Percentiles rank a stretch among this genome's conserved stretches.
Evolutionary conservation across 768 basidiomycete species (phyloP).

Genomic region (Agrocybe pediades): DNA sequence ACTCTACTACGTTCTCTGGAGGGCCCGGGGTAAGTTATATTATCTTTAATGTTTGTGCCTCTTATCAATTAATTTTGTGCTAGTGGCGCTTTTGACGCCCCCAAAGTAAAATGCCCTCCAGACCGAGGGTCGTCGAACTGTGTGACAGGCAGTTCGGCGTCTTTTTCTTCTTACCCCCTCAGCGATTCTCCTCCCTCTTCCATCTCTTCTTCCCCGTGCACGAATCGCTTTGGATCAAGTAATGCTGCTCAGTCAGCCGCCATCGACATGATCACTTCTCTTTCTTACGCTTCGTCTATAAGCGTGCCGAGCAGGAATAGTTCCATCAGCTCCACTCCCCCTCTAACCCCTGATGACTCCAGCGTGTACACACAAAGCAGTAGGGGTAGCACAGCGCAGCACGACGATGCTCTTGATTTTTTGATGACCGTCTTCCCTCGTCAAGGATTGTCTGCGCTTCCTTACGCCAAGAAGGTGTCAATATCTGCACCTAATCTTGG

Average conservation of each 20-base stretch:
- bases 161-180: constrained; percentile 44
- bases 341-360: constrained; percentile 74
- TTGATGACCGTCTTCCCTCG: constrained; percentile 79
- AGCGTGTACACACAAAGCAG: constrained; percentile 44
- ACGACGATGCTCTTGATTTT: constrained; percentile 74
- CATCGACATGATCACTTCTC: constrained; percentile 20
- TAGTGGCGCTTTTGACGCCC: constrained; percentile 97
- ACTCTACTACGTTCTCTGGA: constrained; percentile 92
- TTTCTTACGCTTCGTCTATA: constrained; percentile 36
- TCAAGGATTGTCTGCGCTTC: constrained; percentile 64
- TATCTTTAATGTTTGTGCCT: neutral
- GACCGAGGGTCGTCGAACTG: constrained; percentile 93
- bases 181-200: constrained; percentile 39
- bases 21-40: constrained; percentile 76
- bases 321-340: constrained; percentile 66
- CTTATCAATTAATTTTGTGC: constrained; percentile 10
- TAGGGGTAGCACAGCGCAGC: constrained; percentile 39
- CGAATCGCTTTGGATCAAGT: constrained; percentile 15
- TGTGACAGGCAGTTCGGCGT: constrained; percentile 93
- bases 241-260: constrained; percentile 18
- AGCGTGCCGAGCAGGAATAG: constrained; percentile 40
- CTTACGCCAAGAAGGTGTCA: constrained; percentile 74
- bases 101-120: constrained; percentile 91
- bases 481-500: constrained; percentile 72
- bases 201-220: constrained; percentile 25